A percentile compares a stretch with the other conserved stretches of the same genome.
Conservation (phyloP, 2,329 filamentous ascomycete genomes). For the Calonectria hawksworthii region DNA sequence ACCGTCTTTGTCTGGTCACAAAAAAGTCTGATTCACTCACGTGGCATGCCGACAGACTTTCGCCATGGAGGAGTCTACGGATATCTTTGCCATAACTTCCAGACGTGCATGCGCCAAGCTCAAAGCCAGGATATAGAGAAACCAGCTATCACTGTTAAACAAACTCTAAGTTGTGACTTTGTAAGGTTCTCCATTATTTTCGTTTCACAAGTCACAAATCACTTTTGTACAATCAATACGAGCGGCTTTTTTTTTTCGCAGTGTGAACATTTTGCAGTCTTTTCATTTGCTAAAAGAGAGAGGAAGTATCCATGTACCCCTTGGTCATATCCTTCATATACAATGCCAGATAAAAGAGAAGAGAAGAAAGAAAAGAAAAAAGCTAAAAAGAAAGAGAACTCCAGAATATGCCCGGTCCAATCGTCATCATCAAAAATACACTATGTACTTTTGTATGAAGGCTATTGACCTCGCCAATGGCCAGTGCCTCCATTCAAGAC, state of each 20-base stretch:
- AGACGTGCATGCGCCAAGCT: background rate
- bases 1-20: background rate
- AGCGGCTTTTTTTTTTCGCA: background rate
- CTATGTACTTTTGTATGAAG: slow-evolving; percentile 27
- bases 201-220: background rate
- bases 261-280: slow-evolving; percentile 11
- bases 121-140: background rate
- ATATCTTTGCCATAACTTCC: background rate
- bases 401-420: slow-evolving; percentile 19
- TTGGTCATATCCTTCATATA: slow-evolving; percentile 20
- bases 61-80: background rate
- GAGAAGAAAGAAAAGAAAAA: background rate
- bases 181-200: background rate
- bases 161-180: background rate
- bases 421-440: slow-evolving; percentile 25
- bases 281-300: slow-evolving; percentile 7
- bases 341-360: slow-evolving; percentile 16
- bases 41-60: slow-evolving; percentile 9
- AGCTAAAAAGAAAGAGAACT: slow-evolving; percentile 14
- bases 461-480: slow-evolving; percentile 11
- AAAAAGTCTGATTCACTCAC: slow-evolving; percentile 7
- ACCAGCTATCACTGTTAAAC: background rate
- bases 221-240: background rate
- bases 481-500: slow-evolving; percentile 16
- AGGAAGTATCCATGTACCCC: slow-evolving; percentile 7